Conservation (phyloP, 371 early-diverging fungal genomes). For the Mucor lusitanicus region DNA sequence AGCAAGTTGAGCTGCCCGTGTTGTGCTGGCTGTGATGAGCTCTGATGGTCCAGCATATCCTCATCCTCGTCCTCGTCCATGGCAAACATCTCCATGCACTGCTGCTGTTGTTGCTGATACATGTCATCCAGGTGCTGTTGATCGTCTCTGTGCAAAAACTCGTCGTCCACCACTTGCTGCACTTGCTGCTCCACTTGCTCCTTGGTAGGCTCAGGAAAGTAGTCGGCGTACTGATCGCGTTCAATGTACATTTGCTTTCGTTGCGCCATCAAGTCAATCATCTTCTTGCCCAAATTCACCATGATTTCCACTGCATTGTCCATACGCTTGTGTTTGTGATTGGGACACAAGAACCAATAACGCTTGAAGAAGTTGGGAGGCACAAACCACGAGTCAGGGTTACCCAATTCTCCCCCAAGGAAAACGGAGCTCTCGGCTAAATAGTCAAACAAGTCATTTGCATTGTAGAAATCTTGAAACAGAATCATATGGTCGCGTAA, state of each 20-base stretch:
- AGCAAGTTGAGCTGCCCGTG: neutral
- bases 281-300: conserved; percentile 25
- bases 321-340: conserved; percentile 27
- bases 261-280: conserved; percentile 24
- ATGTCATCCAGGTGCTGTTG: conserved; percentile 7
- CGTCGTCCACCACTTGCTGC: conserved; percentile 4
- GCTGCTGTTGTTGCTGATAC: neutral
- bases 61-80: conserved; percentile 3
- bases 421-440: conserved; percentile 31
- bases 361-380: conserved; percentile 36
- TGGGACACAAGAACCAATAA: conserved; percentile 47
- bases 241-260: conserved; percentile 42
- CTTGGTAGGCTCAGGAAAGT: conserved; percentile 26
- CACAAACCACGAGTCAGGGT: conserved; percentile 43
- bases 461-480: conserved; percentile 44
- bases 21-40: neutral
- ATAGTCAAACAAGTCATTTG: conserved; percentile 38
- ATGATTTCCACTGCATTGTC: conserved; percentile 38
- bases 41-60: neutral
- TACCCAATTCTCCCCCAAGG: conserved; percentile 41
- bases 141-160: conserved; percentile 1
- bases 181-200: neutral
- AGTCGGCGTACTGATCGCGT: conserved; percentile 30
- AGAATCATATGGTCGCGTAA: conserved; percentile 47
- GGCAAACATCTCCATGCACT: conserved; percentile 3